Conservation (phyloP, 192 early-diverging fungal genomes). For the Coemansia sp. region DNA sequence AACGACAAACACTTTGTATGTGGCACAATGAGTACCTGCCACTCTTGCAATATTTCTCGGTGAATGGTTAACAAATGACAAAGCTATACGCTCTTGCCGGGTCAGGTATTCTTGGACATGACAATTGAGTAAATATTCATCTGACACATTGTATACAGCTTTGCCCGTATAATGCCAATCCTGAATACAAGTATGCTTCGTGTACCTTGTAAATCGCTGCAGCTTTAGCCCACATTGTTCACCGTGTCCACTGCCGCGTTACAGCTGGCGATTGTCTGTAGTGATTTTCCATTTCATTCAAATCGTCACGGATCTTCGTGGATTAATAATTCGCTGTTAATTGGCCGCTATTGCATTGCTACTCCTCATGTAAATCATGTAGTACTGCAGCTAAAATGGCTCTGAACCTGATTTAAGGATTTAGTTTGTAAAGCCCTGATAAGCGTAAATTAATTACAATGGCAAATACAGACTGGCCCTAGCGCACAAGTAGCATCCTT, state of each 20-base stretch:
- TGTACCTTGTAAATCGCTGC: conserved; percentile 3
- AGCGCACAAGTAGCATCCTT: no score
- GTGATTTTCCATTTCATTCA: no score
- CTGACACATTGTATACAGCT: conserved; percentile 8
- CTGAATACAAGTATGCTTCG: not conserved
- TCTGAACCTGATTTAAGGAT: no score
- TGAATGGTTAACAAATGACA: conserved; percentile 1
- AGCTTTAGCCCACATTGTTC: not conserved
- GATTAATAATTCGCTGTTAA: no score
- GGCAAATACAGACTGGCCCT: no score
- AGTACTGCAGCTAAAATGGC: no score
- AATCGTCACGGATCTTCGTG: no score
- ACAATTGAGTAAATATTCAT: not conserved
- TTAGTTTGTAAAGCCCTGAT: no score
- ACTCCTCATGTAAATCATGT: no score
- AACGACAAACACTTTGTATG: not conserved
- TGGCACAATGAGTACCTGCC: not conserved
- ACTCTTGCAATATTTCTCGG: not conserved
- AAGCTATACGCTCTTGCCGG: not conserved
- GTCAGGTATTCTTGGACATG: not conserved
- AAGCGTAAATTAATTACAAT: no score
- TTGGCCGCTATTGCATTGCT: no score
- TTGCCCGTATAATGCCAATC: not conserved
- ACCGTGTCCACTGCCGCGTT: not conserved
- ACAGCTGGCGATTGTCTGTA: not conserved